Evolutionary conservation across 495 filamentous ascomycete species (phyloP), one percentile per base, ranked within the genome.

Genomic region (Cercophora scortea): DNA sequence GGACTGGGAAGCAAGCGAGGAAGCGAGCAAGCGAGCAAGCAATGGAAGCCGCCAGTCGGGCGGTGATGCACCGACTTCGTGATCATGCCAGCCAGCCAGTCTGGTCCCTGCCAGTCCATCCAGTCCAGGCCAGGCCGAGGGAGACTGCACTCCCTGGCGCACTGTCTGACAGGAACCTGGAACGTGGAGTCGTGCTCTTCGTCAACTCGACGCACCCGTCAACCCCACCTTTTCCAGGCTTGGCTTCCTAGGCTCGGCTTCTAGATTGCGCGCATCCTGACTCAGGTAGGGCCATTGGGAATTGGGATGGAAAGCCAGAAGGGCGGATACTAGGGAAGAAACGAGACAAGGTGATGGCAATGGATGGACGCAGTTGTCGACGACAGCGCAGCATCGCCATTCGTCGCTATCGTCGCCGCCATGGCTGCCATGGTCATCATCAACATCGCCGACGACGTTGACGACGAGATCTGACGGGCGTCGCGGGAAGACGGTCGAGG

Each of bases 31-130:
- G 33, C 36, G 34, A 16, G 19, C 39, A 32, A 49, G 19, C 17
- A 18, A n/a, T 13, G 35, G 45, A 17, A 15, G 45, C 13, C 7
- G 43, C n/a, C n/a, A n/a, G 46, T 56, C 54, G 54, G 54, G 49
- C 39, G n/a, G 49, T 56, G 54, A 56, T 56, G 45, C 49, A 52
- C 54, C 54, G 54, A 56, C 45, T 42, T 39, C 43, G 6, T 32
- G 16, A 39, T 11, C 48, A 43, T 32, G 40, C 25, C 25, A 25
- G 25, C 25, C 25, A 25, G 25, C 5, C 25, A 25, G 25, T 25
- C 25, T 25, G 25, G 5, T 25, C 25, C 25, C 2, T 25, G 25
- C 25, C 25, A 25, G 25, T 25, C 25, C 25, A 25, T 25, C 25
- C 25, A 25, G 25, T 25, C 25, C 25, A 25, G 5, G 25, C 25